Base-by-base conservation (phyloP, 331 rosid species). In the Quercus lobata region DNA sequence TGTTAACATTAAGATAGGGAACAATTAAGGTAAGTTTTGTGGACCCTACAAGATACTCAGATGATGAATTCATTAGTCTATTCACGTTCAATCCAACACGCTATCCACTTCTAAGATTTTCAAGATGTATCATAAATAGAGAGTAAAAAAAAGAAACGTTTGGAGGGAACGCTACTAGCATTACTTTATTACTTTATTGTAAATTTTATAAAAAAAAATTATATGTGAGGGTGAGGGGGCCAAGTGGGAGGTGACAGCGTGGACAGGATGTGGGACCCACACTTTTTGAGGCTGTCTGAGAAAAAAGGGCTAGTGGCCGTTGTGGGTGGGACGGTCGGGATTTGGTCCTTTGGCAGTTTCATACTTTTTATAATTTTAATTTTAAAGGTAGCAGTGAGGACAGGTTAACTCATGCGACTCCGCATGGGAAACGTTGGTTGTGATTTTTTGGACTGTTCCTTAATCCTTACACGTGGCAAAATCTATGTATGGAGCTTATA, bases 231-330 rank as follows among this genome's bases (percentile, higher is more conserved):
- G 41, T 77, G 69, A 81, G 35, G 14, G 27, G 80, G 84, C 82
- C 89, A 88, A 89, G 94, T 83, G 96, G 81, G 88, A 84, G 6
- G 15, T 57, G 81, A 83, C 88, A 63, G 79, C 86, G 78, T 83
- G 83, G 87, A 87, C 69, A 57, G 2, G 54, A 30, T 6, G 83
- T 80, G 86, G 90, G 89, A 27, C 88, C 92, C 79, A 73, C 65
- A 21, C 69, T 25, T 27, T 6, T 32, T 1, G 10, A 4, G n/a
- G 10, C 21, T 16, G 68, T 60, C 68, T 21, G 61, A 49, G 10
- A 65, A 17, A 16, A 34, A 69, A 52, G 57, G 37, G 37, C 35
- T 57, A 58, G 73, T 32, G 77, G 77, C 21, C 72, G 82, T 79
- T 62, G 41, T 65, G 78, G 68, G 69, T 57, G 69, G 41, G 7